Evolutionary conservation across 257 asterid genomes (phyloP).

Genomic region (Gentiana straminea): DNA sequence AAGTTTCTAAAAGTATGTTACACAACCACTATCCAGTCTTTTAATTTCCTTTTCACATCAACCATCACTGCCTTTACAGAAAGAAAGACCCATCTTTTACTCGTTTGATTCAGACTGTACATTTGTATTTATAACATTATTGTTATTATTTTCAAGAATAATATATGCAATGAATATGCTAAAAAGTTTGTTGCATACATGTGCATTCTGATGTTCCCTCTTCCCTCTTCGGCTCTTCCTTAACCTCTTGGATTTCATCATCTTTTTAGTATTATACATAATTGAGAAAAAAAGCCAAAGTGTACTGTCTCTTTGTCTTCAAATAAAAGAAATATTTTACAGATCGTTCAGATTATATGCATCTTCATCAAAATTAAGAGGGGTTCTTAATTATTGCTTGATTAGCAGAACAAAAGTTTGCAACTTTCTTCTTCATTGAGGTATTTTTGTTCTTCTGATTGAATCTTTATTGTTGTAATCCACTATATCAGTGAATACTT

Average conservation of each 20-base stretch:
- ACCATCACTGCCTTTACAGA: conserved; percentile 21
- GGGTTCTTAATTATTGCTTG: conserved; percentile 17
- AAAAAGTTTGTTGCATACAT: conserved; percentile 42
- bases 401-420: conserved; percentile 21
- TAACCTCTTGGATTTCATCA: conserved; percentile 17
- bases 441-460: conserved; percentile 19
- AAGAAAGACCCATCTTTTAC: conserved; percentile 20
- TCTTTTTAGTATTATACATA: not conserved
- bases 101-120: conserved; percentile 15
- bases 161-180: conserved; percentile 11
- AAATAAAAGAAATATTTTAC: conserved; percentile 1
- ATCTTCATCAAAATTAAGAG: conserved; percentile 14
- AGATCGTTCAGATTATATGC: conserved; percentile 15
- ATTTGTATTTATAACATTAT: not conserved
- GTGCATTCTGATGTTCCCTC: conserved; percentile 36
- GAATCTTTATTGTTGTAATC: conserved; percentile 21
- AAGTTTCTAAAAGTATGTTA: too few relatives aligned
- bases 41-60: too few relatives aligned
- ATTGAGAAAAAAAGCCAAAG: conserved; percentile 5
- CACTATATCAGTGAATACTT: not conserved
- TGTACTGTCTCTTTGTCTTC: not conserved
- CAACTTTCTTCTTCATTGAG: conserved; percentile 38
- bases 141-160: too few relatives aligned
- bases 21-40: too few relatives aligned
- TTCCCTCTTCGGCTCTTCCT: conserved; percentile 13